Evolutionary conservation across 2,329 filamentous ascomycete genomes (phyloP), one percentile per base, ranked within the genome.

Genomic region (Paecilomyces variotii): DNA sequence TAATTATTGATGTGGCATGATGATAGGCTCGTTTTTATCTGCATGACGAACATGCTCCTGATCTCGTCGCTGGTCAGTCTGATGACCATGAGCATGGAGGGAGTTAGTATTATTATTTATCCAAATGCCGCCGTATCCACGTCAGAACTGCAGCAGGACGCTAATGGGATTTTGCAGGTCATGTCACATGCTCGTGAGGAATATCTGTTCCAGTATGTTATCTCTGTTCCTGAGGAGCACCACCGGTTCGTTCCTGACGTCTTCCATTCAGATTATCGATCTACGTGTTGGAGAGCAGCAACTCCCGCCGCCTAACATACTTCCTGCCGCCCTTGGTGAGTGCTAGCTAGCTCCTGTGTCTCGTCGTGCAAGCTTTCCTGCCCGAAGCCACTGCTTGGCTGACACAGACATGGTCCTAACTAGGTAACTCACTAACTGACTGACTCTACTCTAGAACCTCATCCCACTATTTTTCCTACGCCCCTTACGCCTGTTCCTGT

Each of bases 151-250:
- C 34, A 28, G 56, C 27, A 24, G 54, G n/a, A 54, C 45, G 35
- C 32, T 35, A 25, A 45, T 30, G 2, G 30, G 25, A 50, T 57
- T 28, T 19, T 60, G 55, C 64, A 85, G 83, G 81, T 85, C 57
- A 80, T 86, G 71, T 78, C 82, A 58, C 82, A 85, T 74, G 82
- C 83, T 45, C 78, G 82, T 65, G 82, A 85, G 65, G 83, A 86
- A 68, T 85, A 85, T 67, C 76, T 84, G 27, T 85, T 82, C 66
- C 80, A 84, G 81, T 84, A 66, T 69, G 69, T 69, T 54, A 56
- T 57, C 54, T 27, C 45, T 19, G 24, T 56, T 11, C 19, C 25
- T 45, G 53, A 51, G 30, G 30, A 4, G 25, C 27, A 30, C 25
- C 30, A 32, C 54, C 32, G 49, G 28, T 54, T 49, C 26, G 28